A percentile compares a stretch with the other conserved stretches of the same genome.
phyloP scores from a whole-genome alignment of 192 early-diverging fungal genomes.

The Gigaspora rosea region DNA sequence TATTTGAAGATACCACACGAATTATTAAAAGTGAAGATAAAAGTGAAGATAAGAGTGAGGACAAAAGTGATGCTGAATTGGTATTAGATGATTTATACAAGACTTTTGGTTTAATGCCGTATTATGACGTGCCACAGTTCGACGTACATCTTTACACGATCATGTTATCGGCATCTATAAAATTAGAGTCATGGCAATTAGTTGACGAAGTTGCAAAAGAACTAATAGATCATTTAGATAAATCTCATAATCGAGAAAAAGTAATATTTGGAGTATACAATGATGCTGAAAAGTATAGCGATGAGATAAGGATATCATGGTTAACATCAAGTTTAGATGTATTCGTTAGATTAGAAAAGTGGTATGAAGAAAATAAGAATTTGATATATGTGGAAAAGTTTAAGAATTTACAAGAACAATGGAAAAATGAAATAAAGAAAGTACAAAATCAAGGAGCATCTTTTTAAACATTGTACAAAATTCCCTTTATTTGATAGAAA shows the following conservation, averaged over 20 bases:
- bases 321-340: slow-evolving; percentile 5
- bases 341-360: neutral
- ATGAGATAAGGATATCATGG: neutral
- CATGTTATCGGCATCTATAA: slow-evolving; percentile 14
- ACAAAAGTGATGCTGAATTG: neutral
- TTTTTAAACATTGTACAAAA: too few species aligned
- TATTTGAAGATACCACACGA: neutral
- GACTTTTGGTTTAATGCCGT: slow-evolving; percentile 31
- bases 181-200: slow-evolving; percentile 3
- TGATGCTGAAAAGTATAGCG: neutral
- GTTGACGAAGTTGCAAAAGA: slow-evolving; percentile 17
- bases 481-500: too few species aligned
- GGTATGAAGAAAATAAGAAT: slow-evolving; percentile 5
- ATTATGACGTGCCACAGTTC: slow-evolving; percentile 23
- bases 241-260: neutral
- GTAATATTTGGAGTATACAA: neutral
- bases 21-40: neutral
- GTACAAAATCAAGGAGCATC: too few species aligned
- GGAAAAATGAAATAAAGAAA: neutral
- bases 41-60: neutral
- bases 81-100: slow-evolving; percentile 26
- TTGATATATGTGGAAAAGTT: neutral
- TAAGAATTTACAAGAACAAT: neutral
- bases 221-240: slow-evolving; percentile 4
- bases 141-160: slow-evolving; percentile 22